Base-by-base conservation (phyloP, 2,329 filamentous ascomycete genomes). In the Paramyrothecium sp. region DNA sequence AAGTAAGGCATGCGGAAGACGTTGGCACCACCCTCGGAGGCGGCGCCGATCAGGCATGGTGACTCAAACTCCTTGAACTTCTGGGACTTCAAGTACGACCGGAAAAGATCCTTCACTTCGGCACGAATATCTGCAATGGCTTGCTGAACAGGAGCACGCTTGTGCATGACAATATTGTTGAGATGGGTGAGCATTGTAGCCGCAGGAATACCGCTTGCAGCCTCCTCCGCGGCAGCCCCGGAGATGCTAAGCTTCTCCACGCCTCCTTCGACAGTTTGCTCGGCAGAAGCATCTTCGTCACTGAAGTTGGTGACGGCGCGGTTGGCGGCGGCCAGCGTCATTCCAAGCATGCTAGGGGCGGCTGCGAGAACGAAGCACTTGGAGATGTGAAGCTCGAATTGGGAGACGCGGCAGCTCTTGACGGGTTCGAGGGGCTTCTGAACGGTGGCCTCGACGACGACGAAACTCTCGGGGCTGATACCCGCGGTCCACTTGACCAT, bases 1-100 rank as follows among this genome's bases (percentile, higher is more conserved):
- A 98, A 98, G 77, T 98, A 98, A 48, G 89, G 88, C 65, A 98
- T 81, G 66, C 89, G 83, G 74, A 99, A 98, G 46, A 98, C 94
- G 71, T 94, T 96, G 64, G 88, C 88, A 63, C 95, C 95, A 67
- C 95, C 94, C 77, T 99, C 95, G 3, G 92, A 95, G 4, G 95
- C 90, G 16, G 94, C 90, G 53, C 89, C 93, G 56, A 96, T 91
- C 48, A 99, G 81, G 73, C 92, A 94, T 11, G 95, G 92, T 2
- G 93, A 90, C 72, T 97, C 91, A 68, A 97, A 92, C 73, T 91
- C 86, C 62, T 89, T 87, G 73, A 97, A 96, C 55, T 87, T 85
- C 58, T 84, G 84, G 62, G 84, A 81, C 59, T 88, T 82, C 64
- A 97, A 87, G 73, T 93, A 98, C 65, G 92, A 87, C 58, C 83